Conservation (phyloP, 495 filamentous ascomycete genomes). For the Penicillium longicatenatum region DNA sequence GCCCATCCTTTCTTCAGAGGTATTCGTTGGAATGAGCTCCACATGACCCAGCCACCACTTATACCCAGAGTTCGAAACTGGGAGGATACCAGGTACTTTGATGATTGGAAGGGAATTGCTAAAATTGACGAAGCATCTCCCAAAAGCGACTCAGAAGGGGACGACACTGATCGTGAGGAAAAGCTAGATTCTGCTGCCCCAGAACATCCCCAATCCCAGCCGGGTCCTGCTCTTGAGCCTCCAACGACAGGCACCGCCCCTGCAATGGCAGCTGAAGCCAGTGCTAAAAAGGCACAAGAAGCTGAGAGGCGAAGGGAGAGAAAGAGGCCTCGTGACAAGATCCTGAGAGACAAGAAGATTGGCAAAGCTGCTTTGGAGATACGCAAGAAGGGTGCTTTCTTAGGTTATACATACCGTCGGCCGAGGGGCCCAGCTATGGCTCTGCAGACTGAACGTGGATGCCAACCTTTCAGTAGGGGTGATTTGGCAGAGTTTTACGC, state of each 20-base stretch:
- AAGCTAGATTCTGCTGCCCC: constrained; percentile 14
- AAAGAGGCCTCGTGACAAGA: constrained; percentile 74
- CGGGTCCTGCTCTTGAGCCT: not conserved
- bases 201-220: constrained; percentile 8
- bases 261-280: not conserved
- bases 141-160: constrained; percentile 22
- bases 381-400: constrained; percentile 76
- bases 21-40: constrained; percentile 68
- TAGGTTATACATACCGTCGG: constrained; percentile 85
- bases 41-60: constrained; percentile 70
- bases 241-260: not conserved
- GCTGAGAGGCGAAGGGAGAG: constrained; percentile 52
- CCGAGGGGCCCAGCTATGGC: constrained; percentile 46
- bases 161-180: constrained; percentile 6
- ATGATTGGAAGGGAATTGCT: constrained; percentile 72
- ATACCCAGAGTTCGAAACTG: constrained; percentile 67
- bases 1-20: constrained; percentile 71
- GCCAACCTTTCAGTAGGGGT: constrained; percentile 28
- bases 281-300: constrained; percentile 18
- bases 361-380: constrained; percentile 69
- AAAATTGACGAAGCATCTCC: constrained; percentile 43
- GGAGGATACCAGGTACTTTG: constrained; percentile 90
- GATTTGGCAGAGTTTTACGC: constrained; percentile 34
- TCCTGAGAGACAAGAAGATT: constrained; percentile 70
- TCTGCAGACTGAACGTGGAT: constrained; percentile 35